phyloP scores from a whole-genome alignment of 2,329 filamentous ascomycete genomes.

The Aspergillus sp. region DNA sequence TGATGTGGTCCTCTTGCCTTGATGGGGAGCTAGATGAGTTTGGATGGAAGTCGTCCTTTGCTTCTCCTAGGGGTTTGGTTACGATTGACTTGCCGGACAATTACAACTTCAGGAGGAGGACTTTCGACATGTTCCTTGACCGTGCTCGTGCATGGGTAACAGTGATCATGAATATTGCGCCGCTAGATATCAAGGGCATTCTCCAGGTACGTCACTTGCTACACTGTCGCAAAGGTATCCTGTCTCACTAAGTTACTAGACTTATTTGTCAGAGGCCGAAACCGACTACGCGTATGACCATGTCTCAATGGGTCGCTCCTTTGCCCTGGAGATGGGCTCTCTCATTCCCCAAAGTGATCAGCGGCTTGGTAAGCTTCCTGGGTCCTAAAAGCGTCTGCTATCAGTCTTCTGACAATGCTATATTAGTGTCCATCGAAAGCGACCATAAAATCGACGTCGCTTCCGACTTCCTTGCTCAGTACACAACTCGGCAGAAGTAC shows the following conservation, averaged over 20 bases:
- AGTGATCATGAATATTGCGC: constrained; percentile 70
- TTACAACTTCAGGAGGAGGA: constrained; percentile 69
- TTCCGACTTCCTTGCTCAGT: constrained; percentile 93
- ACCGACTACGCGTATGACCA: constrained; percentile 87
- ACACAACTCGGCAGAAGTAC: constrained; percentile 94
- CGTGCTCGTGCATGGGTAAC: constrained; percentile 74
- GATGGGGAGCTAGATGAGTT: constrained; percentile 94
- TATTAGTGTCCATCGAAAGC: constrained; percentile 57
- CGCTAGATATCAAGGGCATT: constrained; percentile 86
- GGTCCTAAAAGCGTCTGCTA: not conserved
- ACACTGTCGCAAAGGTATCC: too few species aligned
- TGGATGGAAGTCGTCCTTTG: constrained; percentile 72
- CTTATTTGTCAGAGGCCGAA: constrained; percentile 89
- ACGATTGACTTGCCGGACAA: constrained; percentile 89
- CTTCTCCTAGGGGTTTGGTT: constrained; percentile 66
- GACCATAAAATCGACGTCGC: constrained; percentile 76
- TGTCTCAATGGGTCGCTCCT: constrained; percentile 83
- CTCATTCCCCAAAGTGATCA: constrained; percentile 79
- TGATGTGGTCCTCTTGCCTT: constrained; percentile 92
- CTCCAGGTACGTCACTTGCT: constrained; percentile 45
- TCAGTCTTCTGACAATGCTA: constrained; percentile 4
- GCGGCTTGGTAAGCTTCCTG: constrained; percentile 48
- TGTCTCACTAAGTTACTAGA: constrained; percentile 42
- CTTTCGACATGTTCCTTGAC: constrained; percentile 66
- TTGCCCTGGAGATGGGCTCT: constrained; percentile 86